phyloP scores from a whole-genome alignment of 768 basidiomycete species.

The Candolleomyces efflorescens region DNA sequence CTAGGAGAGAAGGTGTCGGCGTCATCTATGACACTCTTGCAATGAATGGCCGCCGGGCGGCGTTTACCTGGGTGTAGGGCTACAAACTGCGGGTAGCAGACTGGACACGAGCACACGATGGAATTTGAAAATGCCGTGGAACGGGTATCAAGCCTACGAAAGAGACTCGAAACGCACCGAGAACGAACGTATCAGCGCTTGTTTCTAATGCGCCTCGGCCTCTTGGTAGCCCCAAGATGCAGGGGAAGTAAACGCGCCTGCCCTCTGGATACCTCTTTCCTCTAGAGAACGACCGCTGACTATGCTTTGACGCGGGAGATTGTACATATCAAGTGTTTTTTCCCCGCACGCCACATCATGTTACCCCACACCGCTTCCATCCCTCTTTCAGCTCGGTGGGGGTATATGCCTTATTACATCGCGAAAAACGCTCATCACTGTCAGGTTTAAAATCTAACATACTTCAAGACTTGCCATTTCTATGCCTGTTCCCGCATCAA shows the following conservation, averaged over 20 bases:
- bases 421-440: constrained; percentile 1
- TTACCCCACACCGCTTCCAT: not conserved
- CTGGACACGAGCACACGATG: too few species aligned
- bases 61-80: too few species aligned
- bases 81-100: too few species aligned
- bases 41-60: not conserved
- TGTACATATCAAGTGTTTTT: not conserved
- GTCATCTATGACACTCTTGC: not conserved
- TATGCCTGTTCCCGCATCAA: not conserved
- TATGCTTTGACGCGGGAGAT: not conserved
- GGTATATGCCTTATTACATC: not conserved
- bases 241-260: not conserved
- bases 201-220: too few species aligned
- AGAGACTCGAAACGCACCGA: too few species aligned
- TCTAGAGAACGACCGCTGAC: not conserved
- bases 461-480: not conserved
- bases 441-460: constrained; percentile 6
- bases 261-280: not conserved
- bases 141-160: too few species aligned
- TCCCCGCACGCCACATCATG: constrained; percentile 2
- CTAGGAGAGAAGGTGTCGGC: not conserved
- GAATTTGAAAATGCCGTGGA: too few species aligned
- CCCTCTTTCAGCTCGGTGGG: not conserved
- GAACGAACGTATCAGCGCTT: too few species aligned
- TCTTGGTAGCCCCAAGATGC: not conserved